Base-by-base conservation (phyloP, 1,139 yeast species). In the Scheffersomyces insectosa region DNA sequence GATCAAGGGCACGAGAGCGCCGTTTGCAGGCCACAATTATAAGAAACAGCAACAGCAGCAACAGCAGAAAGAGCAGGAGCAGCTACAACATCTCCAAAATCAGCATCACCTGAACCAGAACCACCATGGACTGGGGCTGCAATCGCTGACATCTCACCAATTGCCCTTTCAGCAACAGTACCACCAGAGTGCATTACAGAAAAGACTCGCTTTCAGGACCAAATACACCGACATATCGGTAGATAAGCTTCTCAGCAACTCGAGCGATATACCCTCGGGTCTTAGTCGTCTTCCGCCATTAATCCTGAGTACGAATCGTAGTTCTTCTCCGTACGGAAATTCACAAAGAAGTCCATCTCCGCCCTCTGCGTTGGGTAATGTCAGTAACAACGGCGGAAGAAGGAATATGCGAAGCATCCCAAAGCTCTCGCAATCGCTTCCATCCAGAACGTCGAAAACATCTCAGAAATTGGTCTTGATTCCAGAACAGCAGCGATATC, bases 261-360 rank as follows among this genome's bases (percentile, higher is more conserved):
- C 86, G 11, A 83, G 95, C 48, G 97, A 88, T 55, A 88, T 90
- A 11, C 97, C 97, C 0, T 86, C 95, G 3, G 88, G 88, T 3
- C 81, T 81, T 49, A 74, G 82, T 44, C 60, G 88, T 47, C 62
- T 75, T 25, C 77, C 79, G 2, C 70, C 64, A 39, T 43, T 55
- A 29, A 55, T 61, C 6, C 49, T 56, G 13, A 51, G 56, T 34
- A 53, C 53, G 10, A 40, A 27, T 37, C 49, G 38, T 16, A 49
- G 48, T 25, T 51, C 44, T 12, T 44, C 45, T 16, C 52, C 51
- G 1, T 51, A 48, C 3, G 50, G 42, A 28, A 29, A 28, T 15
- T 27, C 37, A 13, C 32, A 20, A 13, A 43, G 51, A 16, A 39
- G 49, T 27, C 42, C 44, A 44, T 46, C 50, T n/a, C 41, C 41